Evolutionary conservation across 805 yeast genomes (phyloP), one percentile per base, ranked within the genome.

Genomic region (Zygosaccharomyces rouxii): DNA sequence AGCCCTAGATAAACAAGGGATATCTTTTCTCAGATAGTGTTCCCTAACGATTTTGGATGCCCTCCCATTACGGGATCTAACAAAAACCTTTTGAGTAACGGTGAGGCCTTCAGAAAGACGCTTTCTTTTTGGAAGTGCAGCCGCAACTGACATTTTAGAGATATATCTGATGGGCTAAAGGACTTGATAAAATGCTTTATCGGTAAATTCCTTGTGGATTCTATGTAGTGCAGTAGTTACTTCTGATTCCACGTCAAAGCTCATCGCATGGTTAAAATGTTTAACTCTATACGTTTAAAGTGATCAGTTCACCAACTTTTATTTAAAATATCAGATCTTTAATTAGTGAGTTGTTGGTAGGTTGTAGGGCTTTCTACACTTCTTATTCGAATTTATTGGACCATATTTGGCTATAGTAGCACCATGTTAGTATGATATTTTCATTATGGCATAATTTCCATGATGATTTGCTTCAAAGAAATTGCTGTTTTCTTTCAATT

Each of bases 31-130:
- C 49, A 94, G 72, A 63, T 94, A 94, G 67, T 92, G 99, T 64
- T 94, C 99, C 55, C 97, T 77, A 7, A 92, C 96, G 23, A 94
- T 78, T 65, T 94, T 92, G 30, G 89, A 77, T 4, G 97, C 97
- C 39, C 84, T 83, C 7, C 98, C 98, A 53, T 85, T 81, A 59
- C 94, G 77, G 2, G 97, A 87, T 58, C 97, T 73, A 48, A 94
- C 96, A 70, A 86, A 92, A 13, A 94, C 96, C 67, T 92, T 92
- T 42, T 85, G 86, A 0, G 94, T 84, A 28, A 85, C 94, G 2
- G 85, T 74, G 21, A 79, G 65, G 1, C 83, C 84, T 3, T 73
- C 72, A 1, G 76, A 60, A 1, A 78, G 65, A 44, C 79, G 69
- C 56, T 76, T 78, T 51, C 74, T 71, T n/a, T 57, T 48, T 30